These are phyloP conservation scores for Volvariella volvacea DNA, from an alignment of 1,284 basidiomycete genomes.

Conservation along the genomic window DNA sequence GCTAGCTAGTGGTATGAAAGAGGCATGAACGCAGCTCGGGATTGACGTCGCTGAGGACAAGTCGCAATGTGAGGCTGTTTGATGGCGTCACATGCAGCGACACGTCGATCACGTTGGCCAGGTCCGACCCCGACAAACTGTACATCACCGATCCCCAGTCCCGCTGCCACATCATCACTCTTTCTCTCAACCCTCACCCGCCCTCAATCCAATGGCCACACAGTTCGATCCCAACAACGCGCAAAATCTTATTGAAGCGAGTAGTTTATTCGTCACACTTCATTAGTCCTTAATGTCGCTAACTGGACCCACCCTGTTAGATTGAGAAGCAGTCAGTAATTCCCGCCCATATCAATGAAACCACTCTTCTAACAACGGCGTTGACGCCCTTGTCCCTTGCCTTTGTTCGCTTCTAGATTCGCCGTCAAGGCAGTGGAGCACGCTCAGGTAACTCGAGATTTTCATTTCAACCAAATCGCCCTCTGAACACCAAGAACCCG, in stretches of 20 bases:
- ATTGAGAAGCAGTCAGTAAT: slow-evolving; percentile 90
- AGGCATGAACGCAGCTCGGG: no score
- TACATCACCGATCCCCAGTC: not conserved
- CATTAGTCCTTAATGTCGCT: no score
- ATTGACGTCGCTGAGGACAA: no score
- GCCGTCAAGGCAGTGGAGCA: slow-evolving; percentile 97
- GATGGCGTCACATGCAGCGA: not conserved
- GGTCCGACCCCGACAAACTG: not conserved
- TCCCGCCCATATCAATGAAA: not conserved
- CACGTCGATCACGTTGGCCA: not conserved
- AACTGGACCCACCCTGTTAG: slow-evolving; percentile 31
- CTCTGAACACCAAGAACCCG: not conserved
- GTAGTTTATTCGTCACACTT: slow-evolving; percentile 12
- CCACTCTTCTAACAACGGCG: not conserved
- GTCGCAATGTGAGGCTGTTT: no score
- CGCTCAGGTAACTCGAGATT: slow-evolving; percentile 65
- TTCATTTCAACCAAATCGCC: not conserved
- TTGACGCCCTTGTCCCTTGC: slow-evolving; percentile 3
- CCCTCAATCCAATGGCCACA: slow-evolving; percentile 27
- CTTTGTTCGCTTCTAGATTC: slow-evolving; percentile 44
- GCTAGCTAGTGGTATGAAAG: not conserved
- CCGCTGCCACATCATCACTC: slow-evolving; percentile 20
- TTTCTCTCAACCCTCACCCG: slow-evolving; percentile 10
- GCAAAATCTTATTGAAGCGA: slow-evolving; percentile 82
- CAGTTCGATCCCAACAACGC: slow-evolving; percentile 82